Conservation (phyloP, 129 eudicot species). For the Helichrysum umbraculigerum region DNA sequence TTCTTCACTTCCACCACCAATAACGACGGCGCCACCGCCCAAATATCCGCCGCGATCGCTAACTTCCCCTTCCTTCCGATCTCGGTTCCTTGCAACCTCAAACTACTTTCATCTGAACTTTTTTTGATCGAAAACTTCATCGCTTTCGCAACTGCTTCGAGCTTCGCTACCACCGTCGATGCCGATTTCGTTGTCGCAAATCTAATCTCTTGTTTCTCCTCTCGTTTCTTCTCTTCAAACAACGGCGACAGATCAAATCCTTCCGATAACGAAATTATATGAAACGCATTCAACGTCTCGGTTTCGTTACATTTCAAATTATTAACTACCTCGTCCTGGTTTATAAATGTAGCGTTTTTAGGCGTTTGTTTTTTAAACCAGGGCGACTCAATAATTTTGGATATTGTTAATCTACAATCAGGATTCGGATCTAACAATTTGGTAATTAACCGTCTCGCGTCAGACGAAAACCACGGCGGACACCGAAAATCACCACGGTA, state of each 20-base stretch:
- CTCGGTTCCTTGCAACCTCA: slow-evolving; percentile 63
- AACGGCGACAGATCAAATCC: slow-evolving; percentile 89
- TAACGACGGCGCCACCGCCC: slow-evolving; percentile 70
- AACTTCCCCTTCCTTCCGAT: slow-evolving; percentile 79
- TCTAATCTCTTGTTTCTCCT: slow-evolving; percentile 55
- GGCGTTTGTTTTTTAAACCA: slow-evolving; percentile 65
- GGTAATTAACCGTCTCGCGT: slow-evolving; percentile 54
- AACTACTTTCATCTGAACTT: slow-evolving; percentile 49
- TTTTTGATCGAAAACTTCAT: slow-evolving; percentile 53
- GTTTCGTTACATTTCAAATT: slow-evolving; percentile 40
- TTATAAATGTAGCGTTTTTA: slow-evolving; percentile 22
- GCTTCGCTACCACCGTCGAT: slow-evolving; percentile 59
- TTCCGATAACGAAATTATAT: slow-evolving; percentile 76
- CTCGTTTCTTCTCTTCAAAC: slow-evolving; percentile 72
- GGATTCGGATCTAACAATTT: slow-evolving; percentile 84
- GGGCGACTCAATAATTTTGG: slow-evolving; percentile 57
- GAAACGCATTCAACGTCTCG: slow-evolving; percentile 76
- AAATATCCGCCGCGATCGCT: slow-evolving; percentile 63
- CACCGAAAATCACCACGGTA: slow-evolving; percentile 85
- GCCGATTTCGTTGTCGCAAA: slow-evolving; percentile 73
- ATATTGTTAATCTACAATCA: slow-evolving; percentile 43
- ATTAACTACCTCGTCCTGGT: slow-evolving; percentile 24
- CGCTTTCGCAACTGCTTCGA: slow-evolving; percentile 60
- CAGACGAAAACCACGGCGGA: slow-evolving; percentile 92
- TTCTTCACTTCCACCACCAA: slow-evolving; percentile 84